phyloP scores from a whole-genome alignment of 768 basidiomycete species.

The Chalciporus piperatus region DNA sequence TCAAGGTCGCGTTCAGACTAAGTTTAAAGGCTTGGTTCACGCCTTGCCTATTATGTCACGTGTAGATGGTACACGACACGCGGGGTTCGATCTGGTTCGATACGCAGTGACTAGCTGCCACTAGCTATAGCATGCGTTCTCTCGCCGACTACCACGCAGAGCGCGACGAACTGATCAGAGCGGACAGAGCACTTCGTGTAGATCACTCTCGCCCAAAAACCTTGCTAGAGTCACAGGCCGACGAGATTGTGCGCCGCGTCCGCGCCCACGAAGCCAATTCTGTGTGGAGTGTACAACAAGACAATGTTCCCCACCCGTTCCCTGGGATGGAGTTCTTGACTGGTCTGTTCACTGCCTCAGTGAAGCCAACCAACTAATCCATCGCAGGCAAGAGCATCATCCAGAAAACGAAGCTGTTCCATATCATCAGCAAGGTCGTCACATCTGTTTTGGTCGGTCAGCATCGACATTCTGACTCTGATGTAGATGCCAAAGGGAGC shows the following conservation, averaged over 20 bases:
- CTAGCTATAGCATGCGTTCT: conserved; percentile 6
- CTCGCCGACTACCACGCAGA: conserved; percentile 23
- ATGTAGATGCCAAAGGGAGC: conserved; percentile 78
- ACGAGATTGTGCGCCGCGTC: conserved; percentile 52
- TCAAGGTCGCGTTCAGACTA: conserved; percentile 2
- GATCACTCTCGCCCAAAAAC: conserved; percentile 38
- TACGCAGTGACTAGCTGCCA: too few species aligned
- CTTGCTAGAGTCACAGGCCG: conserved; percentile 49
- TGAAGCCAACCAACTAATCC: background rate
- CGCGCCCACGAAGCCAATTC: conserved; percentile 51
- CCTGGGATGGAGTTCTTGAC: conserved; percentile 81
- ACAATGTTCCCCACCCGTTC: conserved; percentile 58
- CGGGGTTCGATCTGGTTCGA: too few species aligned
- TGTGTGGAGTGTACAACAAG: conserved; percentile 58
- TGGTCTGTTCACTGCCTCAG: conserved; percentile 36
- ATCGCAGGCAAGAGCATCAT: conserved; percentile 52
- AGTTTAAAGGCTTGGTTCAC: background rate
- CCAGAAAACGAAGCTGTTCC: conserved; percentile 57
- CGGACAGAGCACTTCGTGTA: conserved; percentile 51
- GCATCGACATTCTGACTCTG: background rate
- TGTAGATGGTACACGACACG: background rate
- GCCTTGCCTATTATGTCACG: conserved; percentile 3
- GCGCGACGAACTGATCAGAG: conserved; percentile 30
- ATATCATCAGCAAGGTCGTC: conserved; percentile 56
- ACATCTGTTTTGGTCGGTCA: background rate